Percentiles rank a stretch among this genome's conserved stretches.
phyloP scores from a whole-genome alignment of 495 filamentous ascomycete species.

The Pyronema domesticum region DNA sequence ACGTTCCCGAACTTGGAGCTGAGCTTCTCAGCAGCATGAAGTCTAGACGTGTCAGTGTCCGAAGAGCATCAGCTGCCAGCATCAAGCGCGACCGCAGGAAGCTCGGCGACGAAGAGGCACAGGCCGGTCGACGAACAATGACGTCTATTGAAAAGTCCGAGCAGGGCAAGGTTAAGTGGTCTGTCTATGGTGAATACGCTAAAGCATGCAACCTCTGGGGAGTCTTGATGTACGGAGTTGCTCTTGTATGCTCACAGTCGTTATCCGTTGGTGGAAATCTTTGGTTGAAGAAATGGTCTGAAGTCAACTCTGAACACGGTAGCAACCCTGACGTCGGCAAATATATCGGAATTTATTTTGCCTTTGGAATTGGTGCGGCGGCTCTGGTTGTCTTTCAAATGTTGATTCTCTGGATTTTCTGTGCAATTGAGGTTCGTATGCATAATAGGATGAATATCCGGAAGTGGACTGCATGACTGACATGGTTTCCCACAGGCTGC shows the following conservation, averaged over 20 bases:
- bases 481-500: constrained; percentile 42
- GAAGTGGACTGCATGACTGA: constrained; percentile 8
- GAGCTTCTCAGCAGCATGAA: constrained; percentile 25
- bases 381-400: constrained; percentile 78
- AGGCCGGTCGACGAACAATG: constrained; percentile 45
- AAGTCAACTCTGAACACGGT: constrained; percentile 48
- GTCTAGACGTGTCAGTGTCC: constrained; percentile 54
- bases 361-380: constrained; percentile 78
- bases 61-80: constrained; percentile 79
- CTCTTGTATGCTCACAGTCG: constrained; percentile 62
- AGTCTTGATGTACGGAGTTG: constrained; percentile 61
- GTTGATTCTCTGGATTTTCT: constrained; percentile 95
- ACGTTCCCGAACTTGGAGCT: constrained; percentile 25
- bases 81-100: constrained; percentile 75
- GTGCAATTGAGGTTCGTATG: constrained; percentile 71
- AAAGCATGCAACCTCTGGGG: constrained; percentile 81
- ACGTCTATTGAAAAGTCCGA: constrained; percentile 74
- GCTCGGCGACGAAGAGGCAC: constrained; percentile 63
- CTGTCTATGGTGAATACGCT: constrained; percentile 73
- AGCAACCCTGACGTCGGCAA: constrained; percentile 61
- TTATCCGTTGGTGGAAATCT: constrained; percentile 63
- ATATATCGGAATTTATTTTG: constrained; percentile 88
- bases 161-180: constrained; percentile 95
- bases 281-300: constrained; percentile 90
- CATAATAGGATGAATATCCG: constrained; percentile 1